A percentile compares a stretch with the other conserved stretches of the same genome.
These are phyloP conservation scores for Clonostachys byssicola DNA, from an alignment of 2,329 filamentous ascomycete species.

Conservation along the genomic window DNA sequence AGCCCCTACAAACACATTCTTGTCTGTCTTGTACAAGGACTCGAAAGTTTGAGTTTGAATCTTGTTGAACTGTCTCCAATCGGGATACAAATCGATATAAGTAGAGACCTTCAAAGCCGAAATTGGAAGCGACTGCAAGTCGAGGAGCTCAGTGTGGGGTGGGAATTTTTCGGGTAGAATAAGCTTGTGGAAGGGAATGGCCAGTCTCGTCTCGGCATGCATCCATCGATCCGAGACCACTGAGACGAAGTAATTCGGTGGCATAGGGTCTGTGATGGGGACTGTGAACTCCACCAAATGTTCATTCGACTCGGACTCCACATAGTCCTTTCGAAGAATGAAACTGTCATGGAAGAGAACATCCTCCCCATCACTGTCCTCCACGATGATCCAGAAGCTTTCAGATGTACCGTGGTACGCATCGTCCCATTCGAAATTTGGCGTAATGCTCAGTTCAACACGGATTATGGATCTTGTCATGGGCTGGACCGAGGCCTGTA, in stretches of 20 bases:
- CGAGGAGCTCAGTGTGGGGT: constrained; percentile 85
- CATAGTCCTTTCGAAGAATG: constrained; percentile 85
- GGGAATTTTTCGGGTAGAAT: constrained; percentile 94
- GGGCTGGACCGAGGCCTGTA: constrained; percentile 91
- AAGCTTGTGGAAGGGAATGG: constrained; percentile 92
- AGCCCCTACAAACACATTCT: constrained; percentile 92
- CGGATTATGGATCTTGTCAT: constrained; percentile 91
- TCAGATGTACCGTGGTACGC: constrained; percentile 82
- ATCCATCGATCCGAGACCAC: constrained; percentile 96
- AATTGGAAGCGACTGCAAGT: constrained; percentile 87
- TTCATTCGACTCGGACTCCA: constrained; percentile 79
- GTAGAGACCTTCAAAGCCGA: constrained; percentile 84
- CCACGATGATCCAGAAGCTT: constrained; percentile 94
- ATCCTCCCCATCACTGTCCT: constrained; percentile 96
- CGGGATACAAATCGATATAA: constrained; percentile 75
- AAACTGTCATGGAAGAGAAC: constrained; percentile 95
- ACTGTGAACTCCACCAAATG: constrained; percentile 96
- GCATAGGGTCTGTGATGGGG: constrained; percentile 95
- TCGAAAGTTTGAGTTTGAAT: constrained; percentile 98
- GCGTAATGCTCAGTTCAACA: constrained; percentile 85
- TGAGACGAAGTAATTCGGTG: constrained; percentile 97
- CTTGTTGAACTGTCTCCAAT: constrained; percentile 90
- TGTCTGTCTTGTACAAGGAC: constrained; percentile 82
- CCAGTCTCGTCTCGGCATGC: constrained; percentile 91
- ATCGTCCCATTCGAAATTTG: constrained; percentile 95